Evolutionary conservation across 1,284 basidiomycete species (phyloP), one percentile per base, ranked within the genome.

Genomic region (Ganoderma lucidum): DNA sequence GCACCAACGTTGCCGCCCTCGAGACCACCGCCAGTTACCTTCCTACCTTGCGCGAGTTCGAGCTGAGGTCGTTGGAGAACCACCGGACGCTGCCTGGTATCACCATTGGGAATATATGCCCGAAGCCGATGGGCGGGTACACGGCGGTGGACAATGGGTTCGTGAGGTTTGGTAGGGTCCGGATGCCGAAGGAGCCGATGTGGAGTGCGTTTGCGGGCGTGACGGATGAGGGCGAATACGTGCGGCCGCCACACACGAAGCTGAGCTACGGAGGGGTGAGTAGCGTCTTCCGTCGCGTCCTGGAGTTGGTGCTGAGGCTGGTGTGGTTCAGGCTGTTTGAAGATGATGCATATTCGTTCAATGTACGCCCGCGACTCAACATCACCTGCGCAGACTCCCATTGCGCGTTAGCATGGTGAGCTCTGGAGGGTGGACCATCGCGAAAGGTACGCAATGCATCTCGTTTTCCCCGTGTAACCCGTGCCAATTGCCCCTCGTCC

Each of bases 1-100:
- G 94, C 4, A 90, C 90, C 0, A 92, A 93, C 74, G 90, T 94
- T 1, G 79, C 84, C 10, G 79, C 83, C 3, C 83, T 96, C 37
- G 94, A 96, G 80, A 95, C 94, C 0, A 94, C 90, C 0, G 92
- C 93, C 6, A 94, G 91, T 0, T 96, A 90, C 79, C 82, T 93
- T 41, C 86, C 88, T 0, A 84, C 85, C n/a, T 88, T 86, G 0
- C 82, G 87, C 69, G 89, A 93, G 75, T 95, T 95, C 73, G 88
- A 93, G 74, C 79, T 94, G 14, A 81, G 93, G 45, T 88, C 87
- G n/a, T 74, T 92, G 53, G 90, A 90, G 58, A 83, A 87, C 56
- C 92, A 94, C 74, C 83, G 78, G 39, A 76, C 86, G 3, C 80
- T 92, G 19, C 88, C 88, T 23, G 91, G 91, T 2, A 89, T 93